Evolutionary conservation across 2,329 filamentous ascomycete species (phyloP).

Genomic region (Phialocephala subalpina): DNA sequence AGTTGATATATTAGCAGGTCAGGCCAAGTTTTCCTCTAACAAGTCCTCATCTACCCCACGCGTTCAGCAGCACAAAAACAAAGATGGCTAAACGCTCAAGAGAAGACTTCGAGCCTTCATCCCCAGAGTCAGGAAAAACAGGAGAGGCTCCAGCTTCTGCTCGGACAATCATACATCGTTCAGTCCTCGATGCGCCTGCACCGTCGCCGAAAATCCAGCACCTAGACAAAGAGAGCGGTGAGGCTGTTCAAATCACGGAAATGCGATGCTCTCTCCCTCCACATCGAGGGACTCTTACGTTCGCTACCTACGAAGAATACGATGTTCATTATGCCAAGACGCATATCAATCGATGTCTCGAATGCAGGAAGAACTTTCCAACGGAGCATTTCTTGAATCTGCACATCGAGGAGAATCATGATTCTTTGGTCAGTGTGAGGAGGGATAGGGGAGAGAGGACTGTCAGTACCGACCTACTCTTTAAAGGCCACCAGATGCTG

Average conservation of each 20-base stretch:
- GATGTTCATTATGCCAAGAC: slow-evolving; percentile 84
- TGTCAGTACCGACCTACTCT: slow-evolving; percentile 56
- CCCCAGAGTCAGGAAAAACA: slow-evolving; percentile 44
- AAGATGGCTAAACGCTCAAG: slow-evolving; percentile 68
- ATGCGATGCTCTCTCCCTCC: slow-evolving; percentile 88
- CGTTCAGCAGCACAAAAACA: slow-evolving; percentile 34
- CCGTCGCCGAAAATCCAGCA: slow-evolving; percentile 64
- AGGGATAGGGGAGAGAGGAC: slow-evolving; percentile 87
- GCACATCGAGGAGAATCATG: slow-evolving; percentile 92
- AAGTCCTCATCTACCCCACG: slow-evolving; percentile 49
- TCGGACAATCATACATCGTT: slow-evolving; percentile 39
- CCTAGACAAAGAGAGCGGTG: slow-evolving; percentile 54
- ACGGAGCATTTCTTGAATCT: slow-evolving; percentile 80
- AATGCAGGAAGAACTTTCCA: slow-evolving; percentile 89
- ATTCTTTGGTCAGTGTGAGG: slow-evolving; percentile 76
- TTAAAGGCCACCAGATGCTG: background rate
- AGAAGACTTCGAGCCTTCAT: slow-evolving; percentile 55
- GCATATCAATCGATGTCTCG: slow-evolving; percentile 85
- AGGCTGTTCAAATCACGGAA: slow-evolving; percentile 39
- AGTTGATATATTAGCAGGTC: slow-evolving; percentile 19
- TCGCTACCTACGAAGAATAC: slow-evolving; percentile 80
- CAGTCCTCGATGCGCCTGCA: slow-evolving; percentile 25
- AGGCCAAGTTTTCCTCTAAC: slow-evolving; percentile 16
- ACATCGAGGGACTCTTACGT: slow-evolving; percentile 74
- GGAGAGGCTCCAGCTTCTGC: slow-evolving; percentile 33